Evolutionary conservation across 75 land plant genomes (phyloP).

Genomic region (Pinus tabuliformis): DNA sequence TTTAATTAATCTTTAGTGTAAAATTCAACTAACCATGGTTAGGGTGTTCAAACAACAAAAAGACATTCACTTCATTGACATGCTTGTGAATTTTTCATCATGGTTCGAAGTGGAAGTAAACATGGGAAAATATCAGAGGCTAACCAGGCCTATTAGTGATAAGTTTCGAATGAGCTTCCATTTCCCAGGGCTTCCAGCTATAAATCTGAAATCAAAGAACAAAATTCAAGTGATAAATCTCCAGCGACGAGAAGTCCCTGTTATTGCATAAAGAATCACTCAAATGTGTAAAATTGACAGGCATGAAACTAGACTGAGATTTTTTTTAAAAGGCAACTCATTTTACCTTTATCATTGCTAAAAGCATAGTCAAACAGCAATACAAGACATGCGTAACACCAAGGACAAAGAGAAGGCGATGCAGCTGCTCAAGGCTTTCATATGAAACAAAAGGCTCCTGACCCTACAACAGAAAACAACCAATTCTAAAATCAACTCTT

Average conservation of each 20-base stretch:
- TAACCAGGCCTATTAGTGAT: conserved; percentile 45
- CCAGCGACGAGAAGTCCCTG: neutral
- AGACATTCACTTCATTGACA: neutral
- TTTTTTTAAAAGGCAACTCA: neutral
- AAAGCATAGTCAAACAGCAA: conserved; percentile 55
- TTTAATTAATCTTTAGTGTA: too few species aligned
- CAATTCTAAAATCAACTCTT: neutral
- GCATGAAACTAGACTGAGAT: neutral
- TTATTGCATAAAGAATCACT: neutral
- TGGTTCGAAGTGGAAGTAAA: neutral
- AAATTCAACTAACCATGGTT: too few species aligned
- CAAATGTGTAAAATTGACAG: neutral
- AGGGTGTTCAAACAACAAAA: neutral
- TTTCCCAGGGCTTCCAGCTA: conserved; percentile 93
- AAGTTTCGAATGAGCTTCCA: conserved; percentile 22
- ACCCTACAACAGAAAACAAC: conserved; percentile 36
- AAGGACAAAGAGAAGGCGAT: conserved; percentile 69
- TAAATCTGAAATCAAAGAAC: conserved; percentile 49
- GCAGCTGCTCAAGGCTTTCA: conserved; percentile 74
- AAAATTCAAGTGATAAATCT: neutral
- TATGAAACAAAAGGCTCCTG: conserved; percentile 72
- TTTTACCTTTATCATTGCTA: conserved; percentile 73
- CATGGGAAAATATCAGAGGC: neutral
- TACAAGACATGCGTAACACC: conserved; percentile 80
- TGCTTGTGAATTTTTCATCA: neutral